Base-by-base conservation (phyloP, 805 yeast genomes). In the Metschnikowia arizonensis region DNA sequence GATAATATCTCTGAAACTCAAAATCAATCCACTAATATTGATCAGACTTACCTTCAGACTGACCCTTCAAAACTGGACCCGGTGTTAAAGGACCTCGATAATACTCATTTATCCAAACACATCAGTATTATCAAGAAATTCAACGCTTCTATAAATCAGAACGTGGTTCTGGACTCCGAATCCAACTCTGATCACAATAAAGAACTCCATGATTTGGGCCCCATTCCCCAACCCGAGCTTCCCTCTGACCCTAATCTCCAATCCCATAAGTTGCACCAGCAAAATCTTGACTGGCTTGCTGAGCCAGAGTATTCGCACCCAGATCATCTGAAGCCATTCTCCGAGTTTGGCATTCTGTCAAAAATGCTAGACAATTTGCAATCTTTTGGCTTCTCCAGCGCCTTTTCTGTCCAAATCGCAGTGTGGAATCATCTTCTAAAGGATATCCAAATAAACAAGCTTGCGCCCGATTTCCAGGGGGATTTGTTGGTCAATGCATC, bases 401-500 rank as follows among this genome's bases (percentile, higher is more conserved):
- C 95, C 4, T 88, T 88, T 60, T 81, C 95, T 0, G 89, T 88
- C 7, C 96, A 88, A 61, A 66, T 79, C 2, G 75, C 80, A 2
- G 86, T 86, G 1, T 69, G 87, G 44, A 77, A 82, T n/a, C 60
- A 74, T 24, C 56, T 76, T 33, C 62, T 82, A 28, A 60, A 62
- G 53, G 81, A 74, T 54, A 62, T 74, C 53, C 55, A 66, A 48
- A 52, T 62, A 50, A 68, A 66, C 47, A 54, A 59, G 33, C 53
- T 74, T 17, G 63, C 64, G 15, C 83, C 87, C 1, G 79, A 73
- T 44, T 70, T 77, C 33, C 69, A 72, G 46, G 91, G 91, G 19
- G 96, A 93, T 64, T 63, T 89, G 15, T 69, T 91, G 36, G 96
- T 91, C 5, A 90, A 91, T 64, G 96, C 99, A 1, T 79, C 95